phyloP scores from a whole-genome alignment of 768 basidiomycete species.

The Myochromella boudieri region DNA sequence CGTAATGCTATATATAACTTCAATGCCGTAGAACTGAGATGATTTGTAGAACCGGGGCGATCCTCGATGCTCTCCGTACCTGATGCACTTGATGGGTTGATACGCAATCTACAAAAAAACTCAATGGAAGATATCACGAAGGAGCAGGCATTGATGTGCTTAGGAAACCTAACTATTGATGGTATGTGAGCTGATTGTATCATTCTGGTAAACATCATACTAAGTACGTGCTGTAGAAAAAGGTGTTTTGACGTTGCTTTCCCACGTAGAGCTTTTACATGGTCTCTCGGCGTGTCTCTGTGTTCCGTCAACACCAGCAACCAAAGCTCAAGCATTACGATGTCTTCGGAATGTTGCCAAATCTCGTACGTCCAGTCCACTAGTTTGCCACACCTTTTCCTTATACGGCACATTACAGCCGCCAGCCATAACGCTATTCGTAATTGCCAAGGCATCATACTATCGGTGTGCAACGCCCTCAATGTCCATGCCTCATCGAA shows the following conservation, averaged over 20 bases:
- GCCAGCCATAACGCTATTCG: constrained; percentile 9
- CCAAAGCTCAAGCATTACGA: constrained; percentile 15
- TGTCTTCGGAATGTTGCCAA: constrained; percentile 19
- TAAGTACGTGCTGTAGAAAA: constrained; percentile 3
- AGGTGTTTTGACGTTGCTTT: constrained; percentile 8
- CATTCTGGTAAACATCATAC: not conserved
- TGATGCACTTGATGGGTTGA: constrained; percentile 8
- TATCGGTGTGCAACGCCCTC: constrained; percentile 10
- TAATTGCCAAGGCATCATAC: constrained; percentile 8
- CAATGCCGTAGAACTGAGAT: not conserved
- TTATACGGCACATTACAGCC: not conserved
- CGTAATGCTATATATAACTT: too few relatives aligned
- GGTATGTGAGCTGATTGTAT: constrained; percentile 2
- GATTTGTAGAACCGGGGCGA: constrained; percentile 13
- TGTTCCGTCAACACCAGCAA: constrained; percentile 7
- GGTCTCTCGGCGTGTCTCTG: constrained; percentile 13
- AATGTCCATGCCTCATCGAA: constrained; percentile 10
- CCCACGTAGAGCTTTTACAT: constrained; percentile 8
- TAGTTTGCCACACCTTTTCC: not conserved
- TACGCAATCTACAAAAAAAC: constrained; percentile 3
- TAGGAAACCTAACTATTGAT: constrained; percentile 17
- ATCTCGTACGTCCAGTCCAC: constrained; percentile 11
- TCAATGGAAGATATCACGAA: constrained; percentile 12
- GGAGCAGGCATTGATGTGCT: constrained; percentile 16
- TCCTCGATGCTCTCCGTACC: constrained; percentile 6